Evolutionary conservation across 108 stramenopile species (phyloP).

Genomic region (Craspedostauros australis): DNA sequence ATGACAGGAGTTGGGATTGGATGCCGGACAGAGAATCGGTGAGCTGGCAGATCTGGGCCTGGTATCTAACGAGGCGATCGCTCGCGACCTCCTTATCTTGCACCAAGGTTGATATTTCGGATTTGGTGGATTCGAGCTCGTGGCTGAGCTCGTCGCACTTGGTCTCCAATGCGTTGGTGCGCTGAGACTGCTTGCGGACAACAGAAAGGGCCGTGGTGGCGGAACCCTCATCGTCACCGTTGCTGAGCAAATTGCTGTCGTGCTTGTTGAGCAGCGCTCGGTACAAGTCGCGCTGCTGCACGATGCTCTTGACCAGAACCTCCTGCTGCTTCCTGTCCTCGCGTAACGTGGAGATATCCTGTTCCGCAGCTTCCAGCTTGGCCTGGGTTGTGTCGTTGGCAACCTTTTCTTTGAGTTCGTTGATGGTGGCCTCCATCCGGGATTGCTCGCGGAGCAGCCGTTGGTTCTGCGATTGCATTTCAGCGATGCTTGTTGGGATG

Average conservation of each 20-base stretch:
- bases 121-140: conserved; percentile 40
- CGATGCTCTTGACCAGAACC: conserved; percentile 64
- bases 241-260: conserved; percentile 31
- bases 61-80: conserved; percentile 54
- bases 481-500: conserved; percentile 22
- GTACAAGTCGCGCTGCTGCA: conserved; percentile 84
- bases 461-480: conserved; percentile 80
- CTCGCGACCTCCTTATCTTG: conserved; percentile 50
- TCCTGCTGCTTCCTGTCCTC: conserved; percentile 73
- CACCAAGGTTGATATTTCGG: conserved; percentile 34
- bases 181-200: conserved; percentile 36
- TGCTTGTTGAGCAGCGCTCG: conserved; percentile 63
- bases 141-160: conserved; percentile 38
- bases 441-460: conserved; percentile 57
- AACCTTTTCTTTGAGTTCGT: conserved; percentile 52
- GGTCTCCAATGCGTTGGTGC: conserved; percentile 44
- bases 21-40: conserved; percentile 45
- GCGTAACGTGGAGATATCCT: conserved; percentile 45
- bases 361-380: conserved; percentile 44
- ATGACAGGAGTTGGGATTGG: conserved; percentile 41
- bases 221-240: conserved; percentile 27
- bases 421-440: conserved; percentile 36
- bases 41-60: conserved; percentile 50
- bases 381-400: conserved; percentile 34
- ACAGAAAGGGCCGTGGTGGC: conserved; percentile 22